Conservation (phyloP, 1,139 yeast genomes). For the Saccharomyces pastorianus region DNA sequence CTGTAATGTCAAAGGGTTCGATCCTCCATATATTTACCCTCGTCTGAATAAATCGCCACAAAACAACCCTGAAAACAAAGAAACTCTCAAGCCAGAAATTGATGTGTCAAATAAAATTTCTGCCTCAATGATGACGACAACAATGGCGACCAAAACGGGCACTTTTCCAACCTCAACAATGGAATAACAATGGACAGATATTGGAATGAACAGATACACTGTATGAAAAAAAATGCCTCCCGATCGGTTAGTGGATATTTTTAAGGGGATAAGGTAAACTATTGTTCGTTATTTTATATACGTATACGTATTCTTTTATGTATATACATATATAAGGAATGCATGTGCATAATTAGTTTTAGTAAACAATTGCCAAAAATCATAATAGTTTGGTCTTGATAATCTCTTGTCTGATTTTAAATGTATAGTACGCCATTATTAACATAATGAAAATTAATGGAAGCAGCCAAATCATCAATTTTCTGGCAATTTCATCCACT, state of each 20-base stretch:
- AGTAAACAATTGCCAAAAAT: neutral
- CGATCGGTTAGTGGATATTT: neutral
- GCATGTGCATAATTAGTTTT: neutral
- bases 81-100: neutral
- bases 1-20: constrained; percentile 36
- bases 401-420: constrained; percentile 35
- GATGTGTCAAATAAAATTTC: neutral
- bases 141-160: neutral
- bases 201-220: too few species aligned
- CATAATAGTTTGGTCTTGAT: constrained; percentile 34
- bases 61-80: neutral
- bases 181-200: neutral
- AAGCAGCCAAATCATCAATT: constrained; percentile 31
- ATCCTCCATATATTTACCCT: constrained; percentile 35
- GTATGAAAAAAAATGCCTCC: too few species aligned
- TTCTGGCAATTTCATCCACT: constrained; percentile 31
- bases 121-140: neutral
- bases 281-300: neutral
- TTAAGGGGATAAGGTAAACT: neutral
- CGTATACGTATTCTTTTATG: neutral
- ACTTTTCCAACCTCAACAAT: neutral
- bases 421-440: constrained; percentile 34
- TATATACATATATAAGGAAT: neutral
- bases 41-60: neutral
- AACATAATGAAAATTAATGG: constrained; percentile 32